Conservation (phyloP, 768 basidiomycete species). For the Suillus lakei region DNA sequence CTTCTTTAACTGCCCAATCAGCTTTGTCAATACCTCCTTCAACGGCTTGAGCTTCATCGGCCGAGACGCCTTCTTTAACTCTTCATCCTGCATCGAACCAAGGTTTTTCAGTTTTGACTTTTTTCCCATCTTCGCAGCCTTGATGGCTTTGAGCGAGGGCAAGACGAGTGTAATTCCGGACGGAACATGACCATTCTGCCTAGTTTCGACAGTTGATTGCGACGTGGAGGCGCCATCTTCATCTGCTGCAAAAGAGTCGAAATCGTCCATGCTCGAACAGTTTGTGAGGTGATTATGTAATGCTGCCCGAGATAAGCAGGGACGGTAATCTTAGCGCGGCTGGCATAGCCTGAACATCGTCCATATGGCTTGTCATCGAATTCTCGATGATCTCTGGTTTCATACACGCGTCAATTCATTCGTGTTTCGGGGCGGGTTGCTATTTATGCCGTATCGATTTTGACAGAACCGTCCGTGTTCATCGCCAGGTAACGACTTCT, state of each 20-base stretch:
- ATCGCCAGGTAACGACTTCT: constrained; percentile 1
- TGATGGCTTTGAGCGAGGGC: constrained; percentile 66
- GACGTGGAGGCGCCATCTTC: constrained; percentile 38
- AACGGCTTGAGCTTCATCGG: constrained; percentile 79
- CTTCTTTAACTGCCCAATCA: constrained; percentile 80
- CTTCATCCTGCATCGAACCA: constrained; percentile 25
- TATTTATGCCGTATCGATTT: neutral
- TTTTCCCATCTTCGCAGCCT: constrained; percentile 58
- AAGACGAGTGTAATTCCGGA: constrained; percentile 69
- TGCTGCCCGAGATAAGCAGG: constrained; percentile 6
- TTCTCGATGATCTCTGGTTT: neutral
- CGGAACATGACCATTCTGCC: constrained; percentile 23
- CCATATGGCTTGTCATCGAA: neutral
- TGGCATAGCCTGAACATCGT: neutral
- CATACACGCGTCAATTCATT: neutral
- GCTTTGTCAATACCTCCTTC: constrained; percentile 70
- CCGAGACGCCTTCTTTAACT: constrained; percentile 47
- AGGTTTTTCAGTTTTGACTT: constrained; percentile 45
- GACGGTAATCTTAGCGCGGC: neutral
- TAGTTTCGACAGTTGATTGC: constrained; percentile 23
- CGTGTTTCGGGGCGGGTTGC: neutral
- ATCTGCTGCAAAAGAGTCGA: constrained; percentile 29
- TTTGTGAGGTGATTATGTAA: constrained; percentile 16
- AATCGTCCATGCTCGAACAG: constrained; percentile 36
- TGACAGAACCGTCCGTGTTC: neutral